Conservation (phyloP, 768 basidiomycete species). For the Calocera viscosa region DNA sequence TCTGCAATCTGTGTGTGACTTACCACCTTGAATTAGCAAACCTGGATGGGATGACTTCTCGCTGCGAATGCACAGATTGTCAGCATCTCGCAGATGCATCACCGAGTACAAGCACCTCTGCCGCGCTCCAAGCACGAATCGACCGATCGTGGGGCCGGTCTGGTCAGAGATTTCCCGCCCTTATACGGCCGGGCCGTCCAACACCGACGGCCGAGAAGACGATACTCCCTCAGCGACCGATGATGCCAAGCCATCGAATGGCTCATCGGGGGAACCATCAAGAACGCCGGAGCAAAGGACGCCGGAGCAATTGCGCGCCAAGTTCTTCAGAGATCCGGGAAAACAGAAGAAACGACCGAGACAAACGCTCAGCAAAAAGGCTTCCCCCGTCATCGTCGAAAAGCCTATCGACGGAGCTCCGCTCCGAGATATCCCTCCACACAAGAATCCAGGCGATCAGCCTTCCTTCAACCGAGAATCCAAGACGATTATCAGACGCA, state of each 20-base stretch:
- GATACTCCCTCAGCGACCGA: too few relatives aligned
- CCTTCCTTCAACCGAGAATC: not conserved
- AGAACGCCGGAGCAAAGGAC: not conserved
- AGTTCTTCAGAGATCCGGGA: too few relatives aligned
- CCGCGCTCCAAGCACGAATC: not conserved
- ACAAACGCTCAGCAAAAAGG: too few relatives aligned
- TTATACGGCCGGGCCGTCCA: not conserved
- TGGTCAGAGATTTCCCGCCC: not conserved
- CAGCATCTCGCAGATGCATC: slow-evolving; percentile 7
- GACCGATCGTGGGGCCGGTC: not conserved
- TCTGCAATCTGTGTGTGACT: too few relatives aligned
- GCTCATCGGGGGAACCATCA: not conserved
- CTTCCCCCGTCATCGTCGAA: too few relatives aligned
- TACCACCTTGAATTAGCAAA: too few relatives aligned
- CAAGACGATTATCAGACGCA: not conserved
- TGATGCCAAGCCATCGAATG: too few relatives aligned
- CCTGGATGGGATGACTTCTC: not conserved
- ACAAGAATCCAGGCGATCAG: not conserved
- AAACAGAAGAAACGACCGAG: too few relatives aligned
- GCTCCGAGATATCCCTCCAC: not conserved
- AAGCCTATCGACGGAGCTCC: not conserved
- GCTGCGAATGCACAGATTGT: slow-evolving; percentile 1
- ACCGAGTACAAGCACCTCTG: not conserved
- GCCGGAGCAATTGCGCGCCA: not conserved
- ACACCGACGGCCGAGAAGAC: not conserved